Base-by-base conservation (phyloP, 1,139 yeast species). In the Blastobotrys capitulatus region DNA sequence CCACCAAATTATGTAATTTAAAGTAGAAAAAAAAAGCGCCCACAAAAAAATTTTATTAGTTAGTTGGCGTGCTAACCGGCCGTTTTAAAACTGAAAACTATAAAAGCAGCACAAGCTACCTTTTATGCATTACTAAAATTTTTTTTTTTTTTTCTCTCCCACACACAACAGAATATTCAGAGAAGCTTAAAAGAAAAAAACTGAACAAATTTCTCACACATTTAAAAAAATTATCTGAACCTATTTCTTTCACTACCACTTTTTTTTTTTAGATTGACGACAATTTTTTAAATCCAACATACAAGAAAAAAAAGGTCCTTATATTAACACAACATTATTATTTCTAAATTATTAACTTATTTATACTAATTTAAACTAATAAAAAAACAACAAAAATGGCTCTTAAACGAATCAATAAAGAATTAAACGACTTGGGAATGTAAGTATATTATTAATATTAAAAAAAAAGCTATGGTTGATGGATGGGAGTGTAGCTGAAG, bases 401-500 rank as follows among this genome's bases (percentile, higher is more conserved):
- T 63, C 79, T 82, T 65, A 90, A 90, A 75, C 90, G 97, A 80
- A 89, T 90, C 67, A 87, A 87, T 75, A 90, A 90, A 75, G 97
- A 90, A 75, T 80, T 90, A 66, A 84, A 86, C 62, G 97, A 90
- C 73, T 79, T 90, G 67, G 96, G 96, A 70, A 83, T 87, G 92
- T 84, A 79, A 72, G 92, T 83, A 57, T n/a, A n/a, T n/a, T n/a
- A n/a, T n/a, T n/a, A n/a, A n/a, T n/a, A n/a, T 51, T 15, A 12
- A 31, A n/a, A 31, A n/a, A 31, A 12, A 31, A 31, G 34, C 12
- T 12, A n/a, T 31, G 34, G 34, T 12, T 31, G n/a, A n/a, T n/a
- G n/a, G n/a, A n/a, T n/a, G n/a, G n/a, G n/a, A n/a, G n/a, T n/a
- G n/a, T n/a, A n/a, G 20, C 13, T 20, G 31, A 46, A 41, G n/a